phyloP scores from a whole-genome alignment of 2,329 filamentous ascomycete species.

The Dothistroma pini region DNA sequence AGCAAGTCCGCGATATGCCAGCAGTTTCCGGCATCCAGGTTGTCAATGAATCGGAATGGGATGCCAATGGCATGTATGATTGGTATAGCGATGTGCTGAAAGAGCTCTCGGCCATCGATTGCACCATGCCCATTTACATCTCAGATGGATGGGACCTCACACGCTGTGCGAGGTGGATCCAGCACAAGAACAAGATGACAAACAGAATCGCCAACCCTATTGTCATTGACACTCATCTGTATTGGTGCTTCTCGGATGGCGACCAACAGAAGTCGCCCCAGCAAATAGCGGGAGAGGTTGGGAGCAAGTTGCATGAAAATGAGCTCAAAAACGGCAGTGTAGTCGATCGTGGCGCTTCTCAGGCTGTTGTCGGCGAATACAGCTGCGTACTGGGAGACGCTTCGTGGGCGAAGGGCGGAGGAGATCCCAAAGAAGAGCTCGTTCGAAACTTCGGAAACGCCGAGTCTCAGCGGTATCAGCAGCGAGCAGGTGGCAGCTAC shows the following conservation, averaged over 20 bases:
- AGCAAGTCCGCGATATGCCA: constrained; percentile 43
- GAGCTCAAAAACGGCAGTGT: constrained; percentile 48
- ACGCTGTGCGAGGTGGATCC: constrained; percentile 45
- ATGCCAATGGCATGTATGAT: constrained; percentile 51
- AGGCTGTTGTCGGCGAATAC: constrained; percentile 56
- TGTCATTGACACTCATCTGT: constrained; percentile 57
- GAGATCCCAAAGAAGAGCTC: constrained; percentile 38
- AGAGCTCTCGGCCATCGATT: constrained; percentile 47
- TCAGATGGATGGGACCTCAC: constrained; percentile 56
- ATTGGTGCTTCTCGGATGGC: constrained; percentile 55
- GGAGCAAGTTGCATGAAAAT: constrained; percentile 44
- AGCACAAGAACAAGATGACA: constrained; percentile 24
- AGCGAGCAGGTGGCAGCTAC: constrained; percentile 50
- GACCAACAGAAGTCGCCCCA: constrained; percentile 51
- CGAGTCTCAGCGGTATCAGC: constrained; percentile 48
- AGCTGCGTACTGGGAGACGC: constrained; percentile 54
- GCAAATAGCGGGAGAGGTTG: constrained; percentile 49
- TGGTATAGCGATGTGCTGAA: constrained; percentile 54
- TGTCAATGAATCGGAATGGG: constrained; percentile 54
- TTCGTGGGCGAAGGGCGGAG: constrained; percentile 43
- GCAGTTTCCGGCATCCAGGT: constrained; percentile 58
- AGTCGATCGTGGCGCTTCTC: constrained; percentile 48
- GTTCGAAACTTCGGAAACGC: constrained; percentile 47
- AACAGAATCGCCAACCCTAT: constrained; percentile 43
- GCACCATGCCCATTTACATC: constrained; percentile 53